A percentile compares a stretch with the other conserved stretches of the same genome.
These are phyloP conservation scores for Biancaea sappan DNA, from an alignment of 306 rosid genomes.

Conservation along the genomic window DNA sequence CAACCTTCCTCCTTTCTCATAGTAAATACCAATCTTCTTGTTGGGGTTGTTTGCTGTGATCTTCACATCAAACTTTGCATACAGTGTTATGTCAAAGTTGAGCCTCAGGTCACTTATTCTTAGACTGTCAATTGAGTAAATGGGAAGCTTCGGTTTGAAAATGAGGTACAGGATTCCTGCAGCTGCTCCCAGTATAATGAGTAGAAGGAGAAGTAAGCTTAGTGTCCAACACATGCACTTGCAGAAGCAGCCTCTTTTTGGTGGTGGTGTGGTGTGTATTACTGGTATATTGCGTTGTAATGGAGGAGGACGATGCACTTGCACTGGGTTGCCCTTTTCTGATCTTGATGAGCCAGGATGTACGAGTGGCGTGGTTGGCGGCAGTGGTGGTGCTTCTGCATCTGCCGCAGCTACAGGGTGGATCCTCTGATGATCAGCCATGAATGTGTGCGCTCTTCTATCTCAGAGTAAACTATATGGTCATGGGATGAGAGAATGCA, in stretches of 20 bases:
- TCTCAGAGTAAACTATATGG: neutral
- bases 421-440: slow-evolving; percentile 3
- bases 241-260: slow-evolving; percentile 43
- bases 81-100: slow-evolving; percentile 53
- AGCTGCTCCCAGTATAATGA: slow-evolving; percentile 47
- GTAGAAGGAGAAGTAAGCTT: slow-evolving; percentile 41
- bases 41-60: slow-evolving; percentile 61
- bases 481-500: neutral
- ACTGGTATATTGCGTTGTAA: neutral
- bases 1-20: slow-evolving; percentile 52
- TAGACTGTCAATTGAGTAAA: slow-evolving; percentile 51
- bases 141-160: slow-evolving; percentile 61
- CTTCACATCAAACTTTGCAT: slow-evolving; percentile 58
- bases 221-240: slow-evolving; percentile 52
- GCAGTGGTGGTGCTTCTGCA: neutral
- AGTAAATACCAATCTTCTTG: slow-evolving; percentile 59
- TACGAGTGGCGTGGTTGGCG: slow-evolving; percentile 19
- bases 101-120: slow-evolving; percentile 54
- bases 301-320: slow-evolving; percentile 13
- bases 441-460: neutral
- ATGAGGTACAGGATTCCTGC: slow-evolving; percentile 49
- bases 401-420: neutral
- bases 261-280: slow-evolving; percentile 32
- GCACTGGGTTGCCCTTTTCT: slow-evolving; percentile 29
- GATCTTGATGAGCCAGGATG: slow-evolving; percentile 22